phyloP scores from a whole-genome alignment of 2,329 filamentous ascomycete genomes.

The Cladosporium sp. region DNA sequence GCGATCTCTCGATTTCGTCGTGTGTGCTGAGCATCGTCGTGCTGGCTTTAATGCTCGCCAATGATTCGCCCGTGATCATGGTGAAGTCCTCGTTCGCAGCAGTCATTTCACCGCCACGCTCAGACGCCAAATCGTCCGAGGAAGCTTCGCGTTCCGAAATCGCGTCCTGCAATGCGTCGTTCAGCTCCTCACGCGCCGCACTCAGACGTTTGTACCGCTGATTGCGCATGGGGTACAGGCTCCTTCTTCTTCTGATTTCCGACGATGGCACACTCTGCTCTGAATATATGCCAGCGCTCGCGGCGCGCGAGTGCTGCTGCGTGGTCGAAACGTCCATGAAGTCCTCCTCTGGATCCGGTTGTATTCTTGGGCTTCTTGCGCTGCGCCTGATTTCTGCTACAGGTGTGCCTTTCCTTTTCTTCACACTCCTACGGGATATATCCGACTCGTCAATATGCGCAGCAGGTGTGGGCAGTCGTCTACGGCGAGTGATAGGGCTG shows the following conservation, averaged over 20 bases:
- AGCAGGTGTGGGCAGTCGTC: conserved; percentile 1
- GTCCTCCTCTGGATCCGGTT: conserved; percentile 7
- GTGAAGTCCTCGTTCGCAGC: conserved; percentile 47
- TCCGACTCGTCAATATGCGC: conserved; percentile 1
- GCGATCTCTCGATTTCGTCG: background rate
- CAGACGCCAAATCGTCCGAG: background rate
- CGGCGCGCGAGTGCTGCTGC: conserved; percentile 1
- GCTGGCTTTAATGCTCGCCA: conserved; percentile 30
- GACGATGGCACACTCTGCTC: conserved; percentile 6
- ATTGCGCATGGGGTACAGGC: conserved; percentile 8
- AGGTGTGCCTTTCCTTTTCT: conserved; percentile 28
- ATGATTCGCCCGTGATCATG: conserved; percentile 44
- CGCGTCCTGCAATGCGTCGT: conserved; percentile 26
- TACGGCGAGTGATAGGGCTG: conserved; percentile 18
- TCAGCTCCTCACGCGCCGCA: conserved; percentile 26
- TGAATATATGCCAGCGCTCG: background rate
- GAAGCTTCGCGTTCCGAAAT: background rate
- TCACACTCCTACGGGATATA: conserved; percentile 15
- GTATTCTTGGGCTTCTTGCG: background rate
- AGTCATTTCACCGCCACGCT: conserved; percentile 36
- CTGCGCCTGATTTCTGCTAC: conserved; percentile 8
- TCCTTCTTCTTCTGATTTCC: conserved; percentile 4
- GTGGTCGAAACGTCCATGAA: background rate
- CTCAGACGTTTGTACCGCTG: conserved; percentile 21
- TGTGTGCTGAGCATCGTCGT: conserved; percentile 12